phyloP scores from a whole-genome alignment of 495 filamentous ascomycete genomes.

The Rhizodiscina lignyota region DNA sequence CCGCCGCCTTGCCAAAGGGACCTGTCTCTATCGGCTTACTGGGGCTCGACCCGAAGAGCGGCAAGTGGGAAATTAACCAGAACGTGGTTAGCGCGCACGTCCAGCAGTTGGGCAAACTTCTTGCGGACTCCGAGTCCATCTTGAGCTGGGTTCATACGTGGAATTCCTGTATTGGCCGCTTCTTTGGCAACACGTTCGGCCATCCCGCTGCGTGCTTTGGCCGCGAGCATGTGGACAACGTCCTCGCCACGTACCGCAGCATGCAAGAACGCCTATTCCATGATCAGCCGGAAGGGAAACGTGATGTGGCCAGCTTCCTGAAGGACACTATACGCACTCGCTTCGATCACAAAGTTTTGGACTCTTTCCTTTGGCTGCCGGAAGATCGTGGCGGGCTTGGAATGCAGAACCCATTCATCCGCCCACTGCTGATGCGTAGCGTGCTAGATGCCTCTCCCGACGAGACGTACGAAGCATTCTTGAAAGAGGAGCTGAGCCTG shows the following conservation, averaged over 20 bases:
- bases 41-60: neutral
- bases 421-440: constrained; percentile 1
- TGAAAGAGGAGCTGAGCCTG: neutral
- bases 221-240: constrained; percentile 2
- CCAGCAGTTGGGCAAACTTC: constrained; percentile 3
- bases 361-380: constrained; percentile 4
- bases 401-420: constrained; percentile 5
- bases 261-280: constrained; percentile 2
- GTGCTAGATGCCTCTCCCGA: constrained; percentile 1
- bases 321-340: neutral
- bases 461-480: neutral
- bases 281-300: constrained; percentile 1
- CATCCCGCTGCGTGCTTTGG: constrained; percentile 4
- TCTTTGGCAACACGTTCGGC: constrained; percentile 3
- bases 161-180: constrained; percentile 4
- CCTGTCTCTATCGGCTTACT: constrained; percentile 4
- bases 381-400: constrained; percentile 3
- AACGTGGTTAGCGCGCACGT: constrained; percentile 2
- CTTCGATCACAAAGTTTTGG: constrained; percentile 1
- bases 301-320: constrained; percentile 2
- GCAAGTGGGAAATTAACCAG: constrained; percentile 3
- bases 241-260: constrained; percentile 1
- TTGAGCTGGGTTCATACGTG: constrained; percentile 3
- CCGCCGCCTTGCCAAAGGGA: constrained; percentile 1
- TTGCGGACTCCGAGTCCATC: constrained; percentile 1